A percentile compares a stretch with the other conserved stretches of the same genome.
Evolutionary conservation across 23 red algal species (phyloP).

Genomic region (Agarophyton chilense): DNA sequence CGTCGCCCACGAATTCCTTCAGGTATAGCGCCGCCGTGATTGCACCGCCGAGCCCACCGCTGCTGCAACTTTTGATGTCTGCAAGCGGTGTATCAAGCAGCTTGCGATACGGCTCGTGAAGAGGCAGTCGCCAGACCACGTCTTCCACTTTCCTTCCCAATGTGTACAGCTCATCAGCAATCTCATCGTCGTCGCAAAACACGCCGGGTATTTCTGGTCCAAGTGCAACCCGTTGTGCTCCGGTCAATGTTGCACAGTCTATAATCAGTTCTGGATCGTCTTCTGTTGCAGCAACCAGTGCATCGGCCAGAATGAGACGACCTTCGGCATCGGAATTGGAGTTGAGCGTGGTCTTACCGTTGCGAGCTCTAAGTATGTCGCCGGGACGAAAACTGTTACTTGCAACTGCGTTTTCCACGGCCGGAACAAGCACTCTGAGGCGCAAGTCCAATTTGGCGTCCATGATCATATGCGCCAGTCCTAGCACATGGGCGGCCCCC

Average conservation of each 20-base stretch:
- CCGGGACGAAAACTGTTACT: slow-evolving; percentile 85
- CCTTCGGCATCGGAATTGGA: slow-evolving; percentile 97
- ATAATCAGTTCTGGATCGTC: slow-evolving; percentile 75
- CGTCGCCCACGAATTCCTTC: slow-evolving; percentile 82
- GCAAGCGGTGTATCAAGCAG: slow-evolving; percentile 79
- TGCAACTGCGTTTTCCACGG: slow-evolving; percentile 87
- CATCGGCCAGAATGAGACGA: slow-evolving; percentile 94
- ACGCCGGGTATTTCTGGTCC: slow-evolving; percentile 90
- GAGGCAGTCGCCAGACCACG: slow-evolving; percentile 88
- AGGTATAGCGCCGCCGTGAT: slow-evolving; percentile 98
- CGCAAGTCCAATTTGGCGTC: slow-evolving; percentile 53
- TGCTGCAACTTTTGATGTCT: slow-evolving; percentile 78
- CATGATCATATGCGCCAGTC: slow-evolving; percentile 94
- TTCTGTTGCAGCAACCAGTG: slow-evolving; percentile 85
- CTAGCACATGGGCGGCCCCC: slow-evolving; percentile 89
- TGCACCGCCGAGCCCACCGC: slow-evolving; percentile 69
- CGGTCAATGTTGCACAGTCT: slow-evolving; percentile 95
- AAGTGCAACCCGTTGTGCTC: slow-evolving; percentile 91
- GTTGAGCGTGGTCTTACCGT: slow-evolving; percentile 84
- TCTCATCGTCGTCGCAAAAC: slow-evolving; percentile 70
- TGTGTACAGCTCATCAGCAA: slow-evolving; percentile 46
- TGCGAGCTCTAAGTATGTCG: slow-evolving; percentile 87
- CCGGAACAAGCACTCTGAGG: slow-evolving; percentile 91
- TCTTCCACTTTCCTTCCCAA: slow-evolving; percentile 57
- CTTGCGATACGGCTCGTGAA: slow-evolving; percentile 86